Percentiles rank a stretch among this genome's conserved stretches.
phyloP scores from a whole-genome alignment of 2,329 filamentous ascomycete species.

The Fusarium siculi region DNA sequence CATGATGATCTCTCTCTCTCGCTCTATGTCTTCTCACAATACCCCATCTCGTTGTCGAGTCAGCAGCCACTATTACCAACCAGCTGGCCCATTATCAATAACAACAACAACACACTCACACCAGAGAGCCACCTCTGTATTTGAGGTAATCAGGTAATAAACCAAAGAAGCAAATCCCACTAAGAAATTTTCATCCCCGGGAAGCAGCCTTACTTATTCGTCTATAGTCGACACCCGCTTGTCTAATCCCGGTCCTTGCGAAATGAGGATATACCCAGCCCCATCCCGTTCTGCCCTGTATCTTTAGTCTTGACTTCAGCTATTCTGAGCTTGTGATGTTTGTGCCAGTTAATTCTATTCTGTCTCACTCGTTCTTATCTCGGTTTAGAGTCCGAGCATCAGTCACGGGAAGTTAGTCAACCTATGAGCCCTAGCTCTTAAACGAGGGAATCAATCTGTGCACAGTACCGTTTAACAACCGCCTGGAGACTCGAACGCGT shows the following conservation, averaged over 20 bases:
- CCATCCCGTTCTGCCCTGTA: constrained; percentile 21
- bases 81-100: constrained; percentile 25
- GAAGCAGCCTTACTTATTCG: constrained; percentile 9
- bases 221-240: constrained; percentile 22
- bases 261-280: constrained; percentile 43
- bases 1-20: neutral
- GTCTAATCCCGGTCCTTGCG: constrained; percentile 29
- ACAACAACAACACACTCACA: constrained; percentile 24
- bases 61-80: constrained; percentile 21
- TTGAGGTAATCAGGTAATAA: constrained; percentile 11
- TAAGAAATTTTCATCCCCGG: constrained; percentile 4
- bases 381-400: constrained; percentile 15
- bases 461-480: constrained; percentile 14
- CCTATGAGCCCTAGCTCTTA: constrained; percentile 17
- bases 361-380: constrained; percentile 20
- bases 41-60: constrained; percentile 28
- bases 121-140: constrained; percentile 5
- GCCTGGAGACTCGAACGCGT: constrained; percentile 2
- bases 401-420: constrained; percentile 23
- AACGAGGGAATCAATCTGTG: constrained; percentile 2
- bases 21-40: neutral
- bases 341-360: constrained; percentile 32
- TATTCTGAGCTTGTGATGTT: constrained; percentile 1
- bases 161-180: constrained; percentile 27
- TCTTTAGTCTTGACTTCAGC: neutral